Percentiles rank a stretch among this genome's conserved stretches.
phyloP scores from a whole-genome alignment of 805 yeast genomes.

The Ogataea nitratoaversa region DNA sequence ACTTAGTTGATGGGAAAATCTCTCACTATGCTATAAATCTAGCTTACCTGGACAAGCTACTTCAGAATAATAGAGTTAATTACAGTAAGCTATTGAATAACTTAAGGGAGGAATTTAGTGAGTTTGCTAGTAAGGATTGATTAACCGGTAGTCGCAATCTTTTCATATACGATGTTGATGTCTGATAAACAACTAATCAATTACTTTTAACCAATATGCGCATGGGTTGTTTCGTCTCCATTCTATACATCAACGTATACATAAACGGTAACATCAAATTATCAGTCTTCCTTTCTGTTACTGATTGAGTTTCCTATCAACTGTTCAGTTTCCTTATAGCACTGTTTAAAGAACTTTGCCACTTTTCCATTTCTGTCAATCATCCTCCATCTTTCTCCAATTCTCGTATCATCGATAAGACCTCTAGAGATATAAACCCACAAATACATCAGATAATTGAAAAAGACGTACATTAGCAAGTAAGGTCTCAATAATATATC shows the following conservation, averaged over 20 bases:
- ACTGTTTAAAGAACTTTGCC: constrained; percentile 18
- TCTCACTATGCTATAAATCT: constrained; percentile 12
- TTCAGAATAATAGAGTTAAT: constrained; percentile 3
- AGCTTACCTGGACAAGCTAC: constrained; percentile 6
- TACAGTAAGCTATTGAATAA: constrained; percentile 9
- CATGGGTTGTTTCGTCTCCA: no score
- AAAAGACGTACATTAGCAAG: constrained; percentile 17
- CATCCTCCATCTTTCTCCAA: constrained; percentile 25
- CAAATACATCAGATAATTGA: constrained; percentile 13
- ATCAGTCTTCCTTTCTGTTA: background rate
- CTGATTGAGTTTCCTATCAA: background rate
- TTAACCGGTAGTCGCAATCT: background rate
- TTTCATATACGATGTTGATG: no score
- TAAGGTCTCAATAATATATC: constrained; percentile 18
- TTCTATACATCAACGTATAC: no score
- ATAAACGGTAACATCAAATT: background rate
- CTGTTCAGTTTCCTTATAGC: constrained; percentile 16
- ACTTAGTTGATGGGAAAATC: constrained; percentile 10
- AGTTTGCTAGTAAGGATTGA: constrained; percentile 1
- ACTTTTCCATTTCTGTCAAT: constrained; percentile 27
- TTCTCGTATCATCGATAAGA: constrained; percentile 18
- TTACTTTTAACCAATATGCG: no score
- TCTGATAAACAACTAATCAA: no score
- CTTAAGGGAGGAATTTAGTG: constrained; percentile 6
- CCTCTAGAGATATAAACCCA: constrained; percentile 14